Evolutionary conservation across 2,329 filamentous ascomycete genomes (phyloP).

Genomic region (Claviceps citrina): DNA sequence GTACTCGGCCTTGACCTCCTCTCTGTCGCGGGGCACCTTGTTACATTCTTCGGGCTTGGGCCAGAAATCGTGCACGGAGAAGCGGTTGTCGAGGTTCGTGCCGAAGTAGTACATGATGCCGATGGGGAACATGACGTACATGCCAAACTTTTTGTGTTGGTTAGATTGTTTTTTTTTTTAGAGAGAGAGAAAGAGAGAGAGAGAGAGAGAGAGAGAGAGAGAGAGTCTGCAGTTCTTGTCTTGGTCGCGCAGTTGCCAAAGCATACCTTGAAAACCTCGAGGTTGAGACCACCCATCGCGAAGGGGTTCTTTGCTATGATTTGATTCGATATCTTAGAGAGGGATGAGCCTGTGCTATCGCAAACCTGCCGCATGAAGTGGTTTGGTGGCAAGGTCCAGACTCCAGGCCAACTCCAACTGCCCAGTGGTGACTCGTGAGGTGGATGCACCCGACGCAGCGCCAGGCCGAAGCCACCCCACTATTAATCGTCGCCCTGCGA

Average conservation of each 20-base stretch:
- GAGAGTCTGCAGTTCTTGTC: neutral
- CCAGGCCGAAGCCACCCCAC: neutral
- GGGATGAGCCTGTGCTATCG: neutral
- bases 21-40: constrained; percentile 57
- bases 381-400: neutral
- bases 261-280: constrained; percentile 84
- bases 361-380: neutral
- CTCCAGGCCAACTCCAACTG: too few species aligned
- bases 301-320: constrained; percentile 9
- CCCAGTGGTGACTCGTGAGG: neutral
- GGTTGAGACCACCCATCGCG: constrained; percentile 64
- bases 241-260: neutral
- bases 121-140: constrained; percentile 98
- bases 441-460: neutral
- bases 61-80: constrained; percentile 86
- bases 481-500: too few species aligned
- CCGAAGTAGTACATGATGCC: constrained; percentile 99
- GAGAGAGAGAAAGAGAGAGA: neutral
- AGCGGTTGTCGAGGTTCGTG: constrained; percentile 88
- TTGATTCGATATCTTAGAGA: neutral
- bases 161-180: too few species aligned
- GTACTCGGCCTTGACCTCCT: constrained; percentile 73
- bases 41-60: constrained; percentile 66
- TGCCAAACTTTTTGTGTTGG: too few species aligned
- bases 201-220: neutral